A percentile compares a stretch with the other conserved stretches of the same genome.
phyloP scores from a whole-genome alignment of 306 rosid genomes.

The Vicia faba region DNA sequence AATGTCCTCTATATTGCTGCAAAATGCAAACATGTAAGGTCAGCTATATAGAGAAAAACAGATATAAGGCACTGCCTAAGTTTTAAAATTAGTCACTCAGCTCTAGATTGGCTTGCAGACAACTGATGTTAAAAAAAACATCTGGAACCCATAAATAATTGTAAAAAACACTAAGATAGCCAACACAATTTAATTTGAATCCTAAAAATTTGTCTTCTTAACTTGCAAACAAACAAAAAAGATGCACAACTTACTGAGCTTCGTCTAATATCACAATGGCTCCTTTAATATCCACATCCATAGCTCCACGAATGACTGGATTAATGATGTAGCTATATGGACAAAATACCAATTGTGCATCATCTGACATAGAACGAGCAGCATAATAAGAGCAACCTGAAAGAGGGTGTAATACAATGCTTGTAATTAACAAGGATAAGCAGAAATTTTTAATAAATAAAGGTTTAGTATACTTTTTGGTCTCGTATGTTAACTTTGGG shows the following conservation, averaged over 20 bases:
- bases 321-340: conserved; percentile 87
- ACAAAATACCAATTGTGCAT: conserved; percentile 87
- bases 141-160: conserved; percentile 23
- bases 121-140: conserved; percentile 26
- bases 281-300: conserved; percentile 89
- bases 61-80: conserved; percentile 4
- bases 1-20: conserved; percentile 95
- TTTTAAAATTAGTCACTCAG: conserved; percentile 20
- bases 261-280: conserved; percentile 82
- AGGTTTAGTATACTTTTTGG: background rate
- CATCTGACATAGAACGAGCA: conserved; percentile 83
- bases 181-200: conserved; percentile 7
- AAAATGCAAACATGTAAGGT: conserved; percentile 44
- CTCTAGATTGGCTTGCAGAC: conserved; percentile 15
- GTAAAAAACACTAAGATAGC: background rate
- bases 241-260: conserved; percentile 76
- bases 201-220: conserved; percentile 24
- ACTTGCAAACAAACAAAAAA: conserved; percentile 16
- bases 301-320: conserved; percentile 91
- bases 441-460: background rate
- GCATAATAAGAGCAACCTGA: conserved; percentile 95
- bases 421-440: conserved; percentile 14
- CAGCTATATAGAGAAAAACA: conserved; percentile 23
- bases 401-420: conserved; percentile 32
- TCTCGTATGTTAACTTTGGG: too few relatives aligned